Base-by-base conservation (phyloP, 2,329 filamentous ascomycete genomes). In the Verticillium albo-atrum region DNA sequence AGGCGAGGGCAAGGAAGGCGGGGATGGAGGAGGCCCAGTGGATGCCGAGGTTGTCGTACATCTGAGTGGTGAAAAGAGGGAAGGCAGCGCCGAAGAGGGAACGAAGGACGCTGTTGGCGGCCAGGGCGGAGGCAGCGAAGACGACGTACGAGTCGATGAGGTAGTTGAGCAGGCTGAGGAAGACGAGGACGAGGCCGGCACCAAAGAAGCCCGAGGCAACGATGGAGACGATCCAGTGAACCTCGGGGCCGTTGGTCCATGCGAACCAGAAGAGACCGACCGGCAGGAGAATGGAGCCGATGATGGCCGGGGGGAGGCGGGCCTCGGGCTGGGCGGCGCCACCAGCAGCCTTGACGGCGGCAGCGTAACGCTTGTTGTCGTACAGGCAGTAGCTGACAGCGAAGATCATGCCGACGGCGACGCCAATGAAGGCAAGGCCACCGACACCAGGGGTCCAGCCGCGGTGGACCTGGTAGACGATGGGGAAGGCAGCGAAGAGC, bases 11-110 rank as follows among this genome's bases (percentile, higher is more conserved):
- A 3, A 94, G 77, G 75, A 94, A 93, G 0, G 86, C 91, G 0
- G 89, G 90, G 15, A 94, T 77, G 0, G 84, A 86, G 34, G 82
- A 86, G 1, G 89, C 90, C 90, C 90, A 93, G 75, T 92, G 89
- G 59, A 89, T 87, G 54, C 90, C 89, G 2, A 89, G 78, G 58
- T 79, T 75, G 3, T 76, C 35, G 68, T 83, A 86, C 81, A 86
- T 84, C 62, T 77, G 71, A 0, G 77, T 79, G 0, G 89, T 90
- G 72, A 92, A 92, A 0, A 92, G 79, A 0, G 89, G 89, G 74
- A 92, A 92, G 1, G 82, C 85, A 1, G 87, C 85, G 60, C 88
- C 89, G 62, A 92, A 90, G 15, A 90, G 74, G 0, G 88, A 90
- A 60, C 90, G 85, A 12, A 92, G 75, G 27, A 92, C 84, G 2